phyloP scores from a whole-genome alignment of 306 rosid genomes.

The Geum urbanum region DNA sequence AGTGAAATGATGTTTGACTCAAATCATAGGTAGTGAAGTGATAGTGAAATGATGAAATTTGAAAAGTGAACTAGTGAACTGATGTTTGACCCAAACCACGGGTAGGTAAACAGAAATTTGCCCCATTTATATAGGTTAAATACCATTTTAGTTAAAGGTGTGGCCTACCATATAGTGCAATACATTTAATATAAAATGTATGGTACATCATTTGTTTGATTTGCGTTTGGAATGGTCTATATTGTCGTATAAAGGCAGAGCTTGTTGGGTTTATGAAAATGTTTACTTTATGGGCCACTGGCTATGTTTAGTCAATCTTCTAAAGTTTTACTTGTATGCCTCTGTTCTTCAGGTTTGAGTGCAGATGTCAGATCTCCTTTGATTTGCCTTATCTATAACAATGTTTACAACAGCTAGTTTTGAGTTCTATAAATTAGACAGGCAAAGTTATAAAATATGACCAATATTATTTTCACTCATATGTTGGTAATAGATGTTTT shows the following conservation, averaged over 20 bases:
- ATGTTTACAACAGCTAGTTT: not conserved
- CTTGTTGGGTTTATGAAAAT: not conserved
- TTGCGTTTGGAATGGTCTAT: not conserved
- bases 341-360: not conserved
- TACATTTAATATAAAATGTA: not conserved
- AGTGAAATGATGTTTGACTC: too few species aligned
- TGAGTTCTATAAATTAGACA: not conserved
- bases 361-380: not conserved
- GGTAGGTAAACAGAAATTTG: not conserved
- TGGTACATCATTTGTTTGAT: not conserved
- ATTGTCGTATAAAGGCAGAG: not conserved
- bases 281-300: not conserved
- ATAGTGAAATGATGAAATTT: too few species aligned
- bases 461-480: constrained; percentile 2
- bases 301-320: not conserved
- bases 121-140: not conserved
- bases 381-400: not conserved
- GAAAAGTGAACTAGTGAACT: too few species aligned
- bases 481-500: constrained; percentile 16
- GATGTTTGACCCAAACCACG: too few species aligned
- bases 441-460: not conserved
- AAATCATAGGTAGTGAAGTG: too few species aligned
- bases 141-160: not conserved
- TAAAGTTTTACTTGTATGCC: not conserved
- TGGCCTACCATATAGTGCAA: not conserved